Evolutionary conservation across 345 rosid species (phyloP).

Genomic region (Excoecaria cochinchinensis): DNA sequence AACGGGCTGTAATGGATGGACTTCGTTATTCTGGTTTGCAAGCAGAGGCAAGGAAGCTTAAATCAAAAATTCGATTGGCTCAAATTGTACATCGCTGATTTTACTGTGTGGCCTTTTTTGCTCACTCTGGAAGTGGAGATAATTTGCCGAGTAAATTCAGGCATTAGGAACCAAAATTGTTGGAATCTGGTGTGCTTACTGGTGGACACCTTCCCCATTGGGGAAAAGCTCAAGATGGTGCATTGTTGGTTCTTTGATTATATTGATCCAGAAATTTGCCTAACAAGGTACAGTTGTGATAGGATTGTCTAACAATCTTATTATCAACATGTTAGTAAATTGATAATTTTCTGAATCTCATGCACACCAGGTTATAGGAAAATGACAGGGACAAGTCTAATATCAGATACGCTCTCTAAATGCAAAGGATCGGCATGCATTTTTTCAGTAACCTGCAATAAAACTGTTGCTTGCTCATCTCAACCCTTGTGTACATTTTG

Average conservation of each 20-base stretch:
- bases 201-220: too few relatives aligned
- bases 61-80: constrained; percentile 48
- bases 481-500: not conserved
- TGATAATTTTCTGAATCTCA: too few relatives aligned
- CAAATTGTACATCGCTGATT: constrained; percentile 35
- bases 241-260: too few relatives aligned
- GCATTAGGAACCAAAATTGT: too few relatives aligned
- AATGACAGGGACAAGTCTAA: too few relatives aligned
- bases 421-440: not conserved
- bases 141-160: not conserved
- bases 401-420: too few relatives aligned
- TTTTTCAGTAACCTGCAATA: not conserved
- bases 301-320: too few relatives aligned
- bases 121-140: not conserved
- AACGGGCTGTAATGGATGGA: constrained; percentile 66
- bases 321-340: too few relatives aligned
- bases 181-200: too few relatives aligned
- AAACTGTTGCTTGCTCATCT: not conserved
- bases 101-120: not conserved
- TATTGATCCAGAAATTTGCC: too few relatives aligned
- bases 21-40: constrained; percentile 52
- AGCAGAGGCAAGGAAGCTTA: constrained; percentile 55
- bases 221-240: too few relatives aligned
- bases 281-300: too few relatives aligned
- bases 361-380: not conserved